Conservation (phyloP, 2,329 filamentous ascomycete species). For the Penicillium hordei region DNA sequence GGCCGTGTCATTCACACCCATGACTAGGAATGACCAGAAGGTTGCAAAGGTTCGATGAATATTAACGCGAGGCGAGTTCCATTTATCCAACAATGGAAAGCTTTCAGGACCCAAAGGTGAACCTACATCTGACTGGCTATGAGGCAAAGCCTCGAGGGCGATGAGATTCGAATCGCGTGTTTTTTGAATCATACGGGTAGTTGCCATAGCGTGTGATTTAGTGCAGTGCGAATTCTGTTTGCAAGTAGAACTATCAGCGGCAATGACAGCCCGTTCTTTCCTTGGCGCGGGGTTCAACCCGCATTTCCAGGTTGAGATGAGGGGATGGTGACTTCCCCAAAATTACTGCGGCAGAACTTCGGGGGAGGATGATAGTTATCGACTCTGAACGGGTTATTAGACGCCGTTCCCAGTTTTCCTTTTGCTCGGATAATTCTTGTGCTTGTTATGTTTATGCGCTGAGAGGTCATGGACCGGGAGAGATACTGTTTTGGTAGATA, state of each 20-base stretch:
- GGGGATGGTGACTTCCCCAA: constrained; percentile 1
- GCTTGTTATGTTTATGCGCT: background rate
- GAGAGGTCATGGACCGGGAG: background rate
- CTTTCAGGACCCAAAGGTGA: background rate
- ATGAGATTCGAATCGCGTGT: constrained; percentile 11
- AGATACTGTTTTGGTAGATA: background rate
- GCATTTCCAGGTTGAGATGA: background rate
- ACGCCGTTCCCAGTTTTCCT: background rate
- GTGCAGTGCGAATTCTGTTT: background rate
- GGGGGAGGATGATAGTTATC: background rate
- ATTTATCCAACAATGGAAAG: constrained; percentile 37
- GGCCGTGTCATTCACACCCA: constrained; percentile 60
- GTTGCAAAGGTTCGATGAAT: constrained; percentile 52
- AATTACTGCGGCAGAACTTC: background rate
- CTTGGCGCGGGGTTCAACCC: background rate
- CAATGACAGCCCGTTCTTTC: too few relatives aligned
- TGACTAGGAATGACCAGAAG: constrained; percentile 59
- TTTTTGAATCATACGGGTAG: constrained; percentile 12
- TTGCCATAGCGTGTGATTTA: constrained; percentile 11
- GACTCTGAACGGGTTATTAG: background rate
- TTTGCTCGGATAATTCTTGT: background rate
- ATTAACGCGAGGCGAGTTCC: constrained; percentile 54
- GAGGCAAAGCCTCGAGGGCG: constrained; percentile 16
- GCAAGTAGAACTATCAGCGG: background rate
- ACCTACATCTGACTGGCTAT: background rate